phyloP scores from a whole-genome alignment of 805 yeast species.

The Lipomyces lipofer region DNA sequence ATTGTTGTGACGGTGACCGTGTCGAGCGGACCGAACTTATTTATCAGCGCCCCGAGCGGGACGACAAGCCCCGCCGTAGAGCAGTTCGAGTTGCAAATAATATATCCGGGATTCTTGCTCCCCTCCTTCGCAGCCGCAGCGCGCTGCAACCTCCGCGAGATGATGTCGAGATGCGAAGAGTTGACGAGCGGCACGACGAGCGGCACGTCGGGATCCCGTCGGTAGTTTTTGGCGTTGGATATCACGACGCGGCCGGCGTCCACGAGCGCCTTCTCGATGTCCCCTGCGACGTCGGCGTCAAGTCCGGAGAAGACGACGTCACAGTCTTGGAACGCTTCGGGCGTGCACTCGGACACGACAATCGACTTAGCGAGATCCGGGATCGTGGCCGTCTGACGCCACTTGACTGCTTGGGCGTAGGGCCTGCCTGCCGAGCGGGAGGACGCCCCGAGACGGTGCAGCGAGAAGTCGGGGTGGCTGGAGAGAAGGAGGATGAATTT shows the following conservation, averaged over 20 bases:
- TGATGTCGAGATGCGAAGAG: slow-evolving; percentile 80
- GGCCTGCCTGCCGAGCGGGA: slow-evolving; percentile 88
- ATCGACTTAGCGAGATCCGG: slow-evolving; percentile 68
- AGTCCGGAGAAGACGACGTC: slow-evolving; percentile 93
- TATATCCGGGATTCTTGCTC: slow-evolving; percentile 69
- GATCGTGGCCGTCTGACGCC: slow-evolving; percentile 88
- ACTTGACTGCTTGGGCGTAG: slow-evolving; percentile 80
- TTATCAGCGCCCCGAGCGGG: slow-evolving; percentile 91
- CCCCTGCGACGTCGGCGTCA: slow-evolving; percentile 91
- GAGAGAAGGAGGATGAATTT: slow-evolving; percentile 83
- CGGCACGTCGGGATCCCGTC: slow-evolving; percentile 85
- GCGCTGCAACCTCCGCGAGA: slow-evolving; percentile 56
- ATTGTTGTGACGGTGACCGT: slow-evolving; percentile 84
- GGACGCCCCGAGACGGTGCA: slow-evolving; percentile 87
- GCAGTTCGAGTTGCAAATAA: slow-evolving; percentile 95
- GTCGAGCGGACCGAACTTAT: slow-evolving; percentile 86
- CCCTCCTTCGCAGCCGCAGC: slow-evolving; percentile 49
- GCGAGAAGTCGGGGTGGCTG: slow-evolving; percentile 85
- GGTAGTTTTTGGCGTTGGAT: slow-evolving; percentile 94
- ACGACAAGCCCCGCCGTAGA: slow-evolving; percentile 98
- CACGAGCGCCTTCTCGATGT: slow-evolving; percentile 74
- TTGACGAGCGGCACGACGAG: slow-evolving; percentile 93
- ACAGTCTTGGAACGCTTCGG: slow-evolving; percentile 78
- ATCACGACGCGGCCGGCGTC: slow-evolving; percentile 80
- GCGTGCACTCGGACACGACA: slow-evolving; percentile 73